Conservation (phyloP, 352 stramenopile species). For the Phytophthora megakarya region DNA sequence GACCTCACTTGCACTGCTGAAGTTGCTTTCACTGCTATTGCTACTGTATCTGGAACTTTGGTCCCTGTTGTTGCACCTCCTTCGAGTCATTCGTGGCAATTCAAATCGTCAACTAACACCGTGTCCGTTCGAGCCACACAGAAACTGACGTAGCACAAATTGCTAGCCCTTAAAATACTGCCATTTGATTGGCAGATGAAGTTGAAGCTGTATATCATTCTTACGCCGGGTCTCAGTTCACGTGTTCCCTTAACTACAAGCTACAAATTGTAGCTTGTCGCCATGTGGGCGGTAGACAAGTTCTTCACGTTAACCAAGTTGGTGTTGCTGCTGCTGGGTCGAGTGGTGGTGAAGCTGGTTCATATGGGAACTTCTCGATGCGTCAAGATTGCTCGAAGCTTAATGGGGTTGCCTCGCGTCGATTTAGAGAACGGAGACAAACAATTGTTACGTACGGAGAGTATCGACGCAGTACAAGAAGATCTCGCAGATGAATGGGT, state of each 20-base stretch:
- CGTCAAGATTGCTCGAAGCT: neutral
- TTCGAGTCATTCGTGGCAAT: slow-evolving; percentile 11
- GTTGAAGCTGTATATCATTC: slow-evolving; percentile 35
- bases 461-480: slow-evolving; percentile 6
- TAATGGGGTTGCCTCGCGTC: slow-evolving; percentile 19
- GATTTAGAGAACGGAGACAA: slow-evolving; percentile 16
- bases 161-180: slow-evolving; percentile 3
- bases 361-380: slow-evolving; percentile 8
- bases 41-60: neutral
- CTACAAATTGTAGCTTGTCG: no score
- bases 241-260: no score
- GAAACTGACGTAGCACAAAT: slow-evolving; percentile 19
- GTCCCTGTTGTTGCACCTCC: neutral
- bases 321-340: slow-evolving; percentile 18
- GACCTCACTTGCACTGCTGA: slow-evolving; percentile 23
- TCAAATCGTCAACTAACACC: neutral
- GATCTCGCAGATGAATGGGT: slow-evolving; percentile 14
- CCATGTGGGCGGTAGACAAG: slow-evolving; percentile 38
- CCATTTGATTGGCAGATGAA: slow-evolving; percentile 11
- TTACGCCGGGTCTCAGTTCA: slow-evolving; percentile 23
- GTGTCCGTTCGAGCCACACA: slow-evolving; percentile 13
- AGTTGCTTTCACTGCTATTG: slow-evolving; percentile 25
- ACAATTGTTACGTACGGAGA: slow-evolving; percentile 18
- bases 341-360: slow-evolving; percentile 24
- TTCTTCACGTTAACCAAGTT: slow-evolving; percentile 29